Evolutionary conservation across 2,329 filamentous ascomycete species (phyloP).

Genomic region (Paraphaeosphaeria sporulosa): DNA sequence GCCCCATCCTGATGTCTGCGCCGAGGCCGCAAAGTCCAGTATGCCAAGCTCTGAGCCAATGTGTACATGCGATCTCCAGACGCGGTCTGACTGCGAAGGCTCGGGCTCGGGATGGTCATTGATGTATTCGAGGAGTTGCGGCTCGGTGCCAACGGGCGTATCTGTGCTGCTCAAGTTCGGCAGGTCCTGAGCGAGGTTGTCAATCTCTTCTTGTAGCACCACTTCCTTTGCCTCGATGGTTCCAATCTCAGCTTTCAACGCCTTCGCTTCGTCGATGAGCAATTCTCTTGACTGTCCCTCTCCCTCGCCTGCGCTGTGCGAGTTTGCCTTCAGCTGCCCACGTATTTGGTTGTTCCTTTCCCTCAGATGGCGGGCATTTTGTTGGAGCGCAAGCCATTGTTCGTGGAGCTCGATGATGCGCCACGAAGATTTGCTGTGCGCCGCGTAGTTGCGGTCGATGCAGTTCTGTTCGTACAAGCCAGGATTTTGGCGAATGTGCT

Average conservation of each 20-base stretch:
- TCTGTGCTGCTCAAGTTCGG: constrained; percentile 84
- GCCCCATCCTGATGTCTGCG: constrained; percentile 89
- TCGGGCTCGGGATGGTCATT: constrained; percentile 68
- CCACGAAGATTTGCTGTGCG: constrained; percentile 60
- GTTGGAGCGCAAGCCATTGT: constrained; percentile 60
- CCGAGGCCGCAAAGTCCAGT: constrained; percentile 86
- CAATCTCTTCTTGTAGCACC: constrained; percentile 70
- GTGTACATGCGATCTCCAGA: constrained; percentile 80
- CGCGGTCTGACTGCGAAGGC: constrained; percentile 49
- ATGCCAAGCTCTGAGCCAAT: constrained; percentile 87
- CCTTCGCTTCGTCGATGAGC: constrained; percentile 69
- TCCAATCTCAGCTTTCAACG: constrained; percentile 69
- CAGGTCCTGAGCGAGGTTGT: constrained; percentile 75
- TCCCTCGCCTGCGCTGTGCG: constrained; percentile 39
- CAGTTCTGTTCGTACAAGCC: constrained; percentile 84
- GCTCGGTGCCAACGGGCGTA: constrained; percentile 75
- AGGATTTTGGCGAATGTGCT: constrained; percentile 86
- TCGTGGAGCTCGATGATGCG: constrained; percentile 61
- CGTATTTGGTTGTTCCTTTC: constrained; percentile 72
- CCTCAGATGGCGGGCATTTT: constrained; percentile 66
- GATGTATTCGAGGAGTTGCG: constrained; percentile 76
- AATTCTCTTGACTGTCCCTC: constrained; percentile 55
- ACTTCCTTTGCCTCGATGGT: constrained; percentile 69
- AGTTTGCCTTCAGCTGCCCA: constrained; percentile 57
- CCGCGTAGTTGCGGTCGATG: constrained; percentile 80